Evolutionary conservation across 768 basidiomycete genomes (phyloP), one percentile per base, ranked within the genome.

Genomic region (Boletellus sp.): DNA sequence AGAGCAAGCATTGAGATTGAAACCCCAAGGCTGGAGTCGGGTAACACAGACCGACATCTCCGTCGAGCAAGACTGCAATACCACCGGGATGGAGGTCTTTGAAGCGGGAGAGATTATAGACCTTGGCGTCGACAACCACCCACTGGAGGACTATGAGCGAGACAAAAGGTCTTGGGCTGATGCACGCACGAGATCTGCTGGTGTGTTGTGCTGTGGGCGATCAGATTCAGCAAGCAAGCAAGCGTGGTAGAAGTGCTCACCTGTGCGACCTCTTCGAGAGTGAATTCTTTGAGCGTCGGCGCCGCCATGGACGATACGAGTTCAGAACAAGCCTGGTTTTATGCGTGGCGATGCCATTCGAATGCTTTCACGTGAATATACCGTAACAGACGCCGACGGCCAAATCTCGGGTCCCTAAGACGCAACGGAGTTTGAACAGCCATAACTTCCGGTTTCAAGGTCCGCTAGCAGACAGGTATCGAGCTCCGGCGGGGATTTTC

Each of bases 71-170:
- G 32, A 92, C 90, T 3, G 81, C 77, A 0, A 75, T 66, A 11
- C 93, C 93, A 42, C 93, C 94, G 1, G 91, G 94, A 61, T 96
- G 94, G 56, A 94, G 72, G 42, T 74, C 75, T 45, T 78, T 80
- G 70, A 96, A 95, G 60, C 81, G 84, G 45, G 84, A 82, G 22
- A 96, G 70, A 65, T 94, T 85, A 63, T 83, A 92, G 26, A 92
- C 89, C 65, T 88, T 88, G 48, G 82, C 78, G 62, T 94, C 92
- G 50, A 94, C 78, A 51, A 90, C 78, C 43, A 94, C 72, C 90
- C 91, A 93, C 85, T 89, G 36, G 31, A 37, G 31, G 40, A 23
- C 11, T 2, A 32, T 58, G 20, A 60, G 50, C 13, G 7, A 23
- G 6, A 42, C 23, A 13, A 42, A 19, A 16, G 42, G 19, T 34